These are phyloP conservation scores for Pecoramyces ruminantium DNA, from an alignment of 192 early-diverging fungal genomes.

Conservation along the genomic window DNA sequence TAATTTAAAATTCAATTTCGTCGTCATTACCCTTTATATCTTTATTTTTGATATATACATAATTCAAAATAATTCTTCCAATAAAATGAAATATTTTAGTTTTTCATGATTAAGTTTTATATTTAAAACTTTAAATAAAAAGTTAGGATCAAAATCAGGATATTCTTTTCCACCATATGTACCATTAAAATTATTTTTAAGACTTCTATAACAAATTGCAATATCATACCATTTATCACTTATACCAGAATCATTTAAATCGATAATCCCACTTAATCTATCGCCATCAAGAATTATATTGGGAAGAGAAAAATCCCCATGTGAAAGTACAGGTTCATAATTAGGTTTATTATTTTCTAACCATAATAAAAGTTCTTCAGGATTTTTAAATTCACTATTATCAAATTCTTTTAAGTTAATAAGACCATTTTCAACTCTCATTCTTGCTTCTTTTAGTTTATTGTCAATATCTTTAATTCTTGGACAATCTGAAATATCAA, in stretches of 20 bases:
- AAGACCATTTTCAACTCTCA: not conserved
- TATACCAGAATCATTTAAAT: not conserved
- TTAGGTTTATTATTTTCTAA: not conserved
- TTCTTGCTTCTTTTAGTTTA: not conserved
- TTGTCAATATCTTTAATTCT: not conserved
- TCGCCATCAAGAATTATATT: not conserved
- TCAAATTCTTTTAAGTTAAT: not conserved
- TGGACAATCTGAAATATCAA: not conserved
- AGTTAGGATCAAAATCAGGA: not conserved
- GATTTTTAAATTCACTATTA: not conserved
- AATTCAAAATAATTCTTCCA: not conserved
- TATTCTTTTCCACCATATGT: not conserved
- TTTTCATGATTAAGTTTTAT: not conserved
- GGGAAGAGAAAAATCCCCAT: not conserved
- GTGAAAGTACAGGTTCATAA: not conserved
- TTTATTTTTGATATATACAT: too few relatives aligned
- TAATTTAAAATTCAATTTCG: too few relatives aligned
- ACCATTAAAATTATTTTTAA: not conserved
- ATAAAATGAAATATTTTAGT: not conserved
- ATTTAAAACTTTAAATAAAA: not conserved
- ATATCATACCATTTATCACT: not conserved
- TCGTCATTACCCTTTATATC: too few relatives aligned
- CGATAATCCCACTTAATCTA: not conserved
- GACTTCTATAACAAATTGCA: not conserved
- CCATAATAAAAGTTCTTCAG: not conserved